phyloP scores from a whole-genome alignment of 768 basidiomycete genomes.

The Boletus reticuloceps region DNA sequence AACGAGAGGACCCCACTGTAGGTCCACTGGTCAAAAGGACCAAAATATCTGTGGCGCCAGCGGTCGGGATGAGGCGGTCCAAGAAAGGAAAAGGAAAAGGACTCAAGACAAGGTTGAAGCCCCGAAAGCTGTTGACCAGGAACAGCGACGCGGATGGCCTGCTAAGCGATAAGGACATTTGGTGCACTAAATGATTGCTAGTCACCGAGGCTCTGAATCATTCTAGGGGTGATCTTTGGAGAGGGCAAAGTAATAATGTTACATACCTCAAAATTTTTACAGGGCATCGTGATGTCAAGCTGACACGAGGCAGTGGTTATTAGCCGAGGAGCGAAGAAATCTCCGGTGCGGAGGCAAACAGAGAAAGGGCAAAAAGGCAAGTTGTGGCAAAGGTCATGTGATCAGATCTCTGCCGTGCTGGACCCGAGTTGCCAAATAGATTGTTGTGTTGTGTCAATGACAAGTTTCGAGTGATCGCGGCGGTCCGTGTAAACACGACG shows the following conservation, averaged over 20 bases:
- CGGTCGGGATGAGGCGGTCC: conserved; percentile 6
- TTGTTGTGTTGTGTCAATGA: conserved; percentile 4
- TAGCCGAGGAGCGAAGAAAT: conserved; percentile 17
- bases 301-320: conserved; percentile 15
- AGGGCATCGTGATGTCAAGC: neutral
- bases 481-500: conserved; percentile 13
- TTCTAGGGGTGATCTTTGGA: neutral
- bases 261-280: conserved; percentile 12
- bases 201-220: neutral
- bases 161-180: neutral
- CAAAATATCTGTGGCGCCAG: neutral
- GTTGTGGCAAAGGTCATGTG: conserved; percentile 15
- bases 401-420: conserved; percentile 2
- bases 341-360: conserved; percentile 21
- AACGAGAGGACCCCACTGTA: neutral
- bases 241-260: neutral
- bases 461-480: conserved; percentile 13
- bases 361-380: conserved; percentile 3
- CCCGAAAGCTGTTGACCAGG: conserved; percentile 11
- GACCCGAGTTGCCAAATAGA: conserved; percentile 19
- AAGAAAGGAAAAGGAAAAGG: conserved; percentile 13
- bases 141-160: too few species aligned
- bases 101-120: conserved; percentile 21
- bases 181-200: neutral
- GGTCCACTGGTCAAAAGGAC: neutral